Evolutionary conservation across 2,329 filamentous ascomycete genomes (phyloP), one percentile per base, ranked within the genome.

Genomic region (Berkeleyomyces basicola): DNA sequence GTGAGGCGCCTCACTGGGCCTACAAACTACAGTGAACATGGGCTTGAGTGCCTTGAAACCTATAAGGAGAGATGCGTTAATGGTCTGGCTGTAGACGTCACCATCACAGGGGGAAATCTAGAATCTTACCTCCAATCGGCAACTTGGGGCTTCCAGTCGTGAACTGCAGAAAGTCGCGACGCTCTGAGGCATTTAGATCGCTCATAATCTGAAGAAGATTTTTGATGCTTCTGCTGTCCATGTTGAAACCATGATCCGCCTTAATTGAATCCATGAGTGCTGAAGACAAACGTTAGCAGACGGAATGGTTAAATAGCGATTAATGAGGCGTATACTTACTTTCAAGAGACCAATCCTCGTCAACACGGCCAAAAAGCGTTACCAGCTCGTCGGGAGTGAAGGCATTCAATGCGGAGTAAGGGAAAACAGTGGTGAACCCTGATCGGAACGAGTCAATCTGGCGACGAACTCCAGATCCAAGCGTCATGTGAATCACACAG

Each of bases 1-100:
- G 72, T 91, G 93, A 1, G 93, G 93, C 14, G 90, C 84, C 71
- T 99, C 93, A 73, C 89, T 95, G n/a, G 92, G 92, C 74, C 96
- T 96, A 80, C 93, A 97, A 51, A 99, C 93, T 66, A 99, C 93
- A 2, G 93, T 99, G 72, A 99, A 97, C 86, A 97, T 96, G 23
- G 93, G 93, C 1, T 90, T 97, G 66, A 99, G 82, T 72, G 86
- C 88, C 77, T 95, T 96, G 82, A 99, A 99, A 65, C 93, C 91
- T 96, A 63, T 57, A 40, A 33, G 7, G 36, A 39, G 39, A 7
- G 51, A 1, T n/a, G 23, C 3, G 51, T 55, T 55, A 55, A 36
- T 6, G 10, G 51, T 16, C 43, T 55, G 7, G 5, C 16, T 37
- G 2, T 4, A 39, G 61, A 59, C 3, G n/a, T 39, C 11, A 4